phyloP scores from a whole-genome alignment of 345 rosid genomes.

The Crucihimalaya himalaica region DNA sequence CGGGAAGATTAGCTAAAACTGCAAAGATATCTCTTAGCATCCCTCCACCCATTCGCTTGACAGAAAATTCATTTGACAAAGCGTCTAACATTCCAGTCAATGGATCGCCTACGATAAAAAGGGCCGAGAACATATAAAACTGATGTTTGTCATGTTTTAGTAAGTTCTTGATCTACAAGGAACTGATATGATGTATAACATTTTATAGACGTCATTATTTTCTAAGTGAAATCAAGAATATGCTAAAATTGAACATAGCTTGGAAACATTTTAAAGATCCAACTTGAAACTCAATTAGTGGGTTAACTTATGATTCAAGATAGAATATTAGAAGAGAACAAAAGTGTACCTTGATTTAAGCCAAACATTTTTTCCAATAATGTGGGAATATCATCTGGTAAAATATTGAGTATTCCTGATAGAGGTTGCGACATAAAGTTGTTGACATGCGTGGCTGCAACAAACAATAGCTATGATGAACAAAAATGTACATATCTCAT shows the following conservation, averaged over 20 bases:
- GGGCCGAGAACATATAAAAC: background rate
- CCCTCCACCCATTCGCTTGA: slow-evolving; percentile 34
- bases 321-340: slow-evolving; percentile 8
- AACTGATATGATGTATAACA: background rate
- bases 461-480: slow-evolving; percentile 2
- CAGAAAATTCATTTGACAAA: slow-evolving; percentile 40
- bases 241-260: background rate
- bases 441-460: slow-evolving; percentile 52
- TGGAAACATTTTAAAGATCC: background rate
- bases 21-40: slow-evolving; percentile 41
- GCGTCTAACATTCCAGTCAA: slow-evolving; percentile 42
- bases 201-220: background rate
- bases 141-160: background rate
- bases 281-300: background rate
- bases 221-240: background rate
- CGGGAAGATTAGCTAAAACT: slow-evolving; percentile 43
- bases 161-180: background rate
- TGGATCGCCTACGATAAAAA: slow-evolving; percentile 38
- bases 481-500: background rate
- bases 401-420: slow-evolving; percentile 44
- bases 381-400: slow-evolving; percentile 46
- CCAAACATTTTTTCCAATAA: slow-evolving; percentile 43
- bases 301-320: background rate
- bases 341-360: slow-evolving; percentile 41
- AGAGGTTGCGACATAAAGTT: slow-evolving; percentile 46